Evolutionary conservation across 139 green algal genomes (phyloP).

Genomic region (Protoeuglena noctilucae): DNA sequence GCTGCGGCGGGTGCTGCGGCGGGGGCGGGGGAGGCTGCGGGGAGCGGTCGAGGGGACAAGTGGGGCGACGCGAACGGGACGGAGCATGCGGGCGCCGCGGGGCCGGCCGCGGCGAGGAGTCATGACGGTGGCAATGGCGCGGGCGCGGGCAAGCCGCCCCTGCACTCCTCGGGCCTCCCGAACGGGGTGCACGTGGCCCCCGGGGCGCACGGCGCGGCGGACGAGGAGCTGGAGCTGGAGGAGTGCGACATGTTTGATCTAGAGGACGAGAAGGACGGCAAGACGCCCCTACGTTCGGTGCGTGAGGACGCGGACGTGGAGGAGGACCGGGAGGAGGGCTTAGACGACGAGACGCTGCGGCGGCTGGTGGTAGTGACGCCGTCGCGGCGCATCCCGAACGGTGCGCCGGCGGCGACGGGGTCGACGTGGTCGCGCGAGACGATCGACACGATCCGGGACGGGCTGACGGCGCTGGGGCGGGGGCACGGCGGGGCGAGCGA

Average conservation of each 20-base stretch:
- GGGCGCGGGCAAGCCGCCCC: neutral
- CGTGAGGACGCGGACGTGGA: constrained; percentile 5
- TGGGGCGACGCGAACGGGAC: constrained; percentile 2
- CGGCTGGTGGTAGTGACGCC: constrained; percentile 49
- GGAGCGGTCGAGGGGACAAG: neutral
- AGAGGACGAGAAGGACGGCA: constrained; percentile 22
- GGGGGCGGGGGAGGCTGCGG: neutral
- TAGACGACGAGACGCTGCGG: constrained; percentile 28
- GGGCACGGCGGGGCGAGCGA: constrained; percentile 19
- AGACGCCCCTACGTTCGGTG: constrained; percentile 1
- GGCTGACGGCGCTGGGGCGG: constrained; percentile 60
- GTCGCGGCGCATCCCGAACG: constrained; percentile 6
- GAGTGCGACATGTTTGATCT: constrained; percentile 59
- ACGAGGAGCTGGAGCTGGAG: constrained; percentile 25
- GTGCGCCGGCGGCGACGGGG: constrained; percentile 20
- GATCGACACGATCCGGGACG: constrained; percentile 79
- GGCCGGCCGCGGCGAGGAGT: constrained; percentile 9
- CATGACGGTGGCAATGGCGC: neutral
- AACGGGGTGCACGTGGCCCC: neutral
- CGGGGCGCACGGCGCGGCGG: constrained; percentile 4
- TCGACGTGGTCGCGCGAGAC: too few species aligned
- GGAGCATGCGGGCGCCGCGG: constrained; percentile 1
- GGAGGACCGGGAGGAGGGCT: neutral
- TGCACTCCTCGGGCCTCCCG: neutral
- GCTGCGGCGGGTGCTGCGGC: constrained; percentile 2